Base-by-base conservation (phyloP, 345 rosid species). In the Carallia pectinifolia region DNA sequence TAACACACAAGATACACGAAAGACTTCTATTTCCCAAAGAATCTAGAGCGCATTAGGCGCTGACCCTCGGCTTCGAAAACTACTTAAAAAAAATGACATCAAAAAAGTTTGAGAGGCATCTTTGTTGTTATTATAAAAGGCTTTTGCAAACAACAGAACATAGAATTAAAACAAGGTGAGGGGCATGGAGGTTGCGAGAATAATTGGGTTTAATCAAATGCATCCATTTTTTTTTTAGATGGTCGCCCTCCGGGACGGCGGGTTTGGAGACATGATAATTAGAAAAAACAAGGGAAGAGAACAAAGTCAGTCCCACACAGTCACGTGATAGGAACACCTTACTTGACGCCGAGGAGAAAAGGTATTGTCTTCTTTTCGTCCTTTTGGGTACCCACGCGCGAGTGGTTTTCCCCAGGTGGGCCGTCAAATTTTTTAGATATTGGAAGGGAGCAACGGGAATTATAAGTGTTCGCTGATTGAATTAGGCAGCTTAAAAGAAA, bases 1-100 rank as follows among this genome's bases (percentile, higher is more conserved):
- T 55, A 67, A 58, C 0, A 1, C 52, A 77, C 30, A 68, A n/a
- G 61, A 68, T 63, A 48, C 59, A 34, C 68, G 70, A 69, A 74
- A 65, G 33, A 1, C 17, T 48, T 75, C 1, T 88, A 82, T 66
- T 88, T 89, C 83, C 89, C 94, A 79, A 87, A 80, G 93, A 91
- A 87, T 86, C 97, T 93, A 87, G 97, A 85, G 94, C 96, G 98
- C 88, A 93, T 87, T 86, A 87, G 95, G 87, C 77, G 91, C 98
- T 93, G 96, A 90, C 95, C 87, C 48, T 13, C 70, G 79, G 88
- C 84, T 81, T 83, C 80, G 72, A 40, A 85, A 83, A 78, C 65
- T 65, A 79, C 70, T 80, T 81, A 79, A 76, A 55, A 55, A 68
- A 65, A 77, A 60, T 23, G 67, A 80, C 54, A 50, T 44, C 17